Base-by-base conservation (phyloP, 1,284 basidiomycete species). In the Cryptococcus sp. region DNA sequence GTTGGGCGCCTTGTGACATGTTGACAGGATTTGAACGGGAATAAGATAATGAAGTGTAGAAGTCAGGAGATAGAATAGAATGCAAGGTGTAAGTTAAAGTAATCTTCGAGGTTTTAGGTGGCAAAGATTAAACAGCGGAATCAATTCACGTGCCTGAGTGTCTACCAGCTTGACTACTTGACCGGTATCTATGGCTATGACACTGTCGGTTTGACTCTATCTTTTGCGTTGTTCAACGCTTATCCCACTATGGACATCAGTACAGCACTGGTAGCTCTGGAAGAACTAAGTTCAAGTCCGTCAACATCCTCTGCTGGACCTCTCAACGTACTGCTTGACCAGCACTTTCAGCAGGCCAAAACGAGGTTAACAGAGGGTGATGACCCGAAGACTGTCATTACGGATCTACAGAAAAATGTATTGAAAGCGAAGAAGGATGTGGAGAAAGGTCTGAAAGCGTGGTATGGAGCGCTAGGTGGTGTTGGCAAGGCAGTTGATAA, bases 401-500 rank as follows among this genome's bases (percentile, higher is more conserved):
- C 59, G 14, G 72, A 81, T 8, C 74, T 92, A 30, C 78, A 82
- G 30, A 83, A 83, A 68, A 79, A 80, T 2, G 79, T 89, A 2
- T 86, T 88, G 44, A 73, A 79, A 2, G 83, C 79, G 69, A 91
- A 88, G 83, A 90, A 86, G 73, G 89, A 90, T 55, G 80, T 92
- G 0, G 90, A 92, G 60, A 88, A 91, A 48, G 82, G 86, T 1
- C 85, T 93, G 79, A 95, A 93, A 75, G 90, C 90, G 63, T 82
- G 91, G 52, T 90, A 93, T 68, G 83, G 81, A 31, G 84, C 86
- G 1, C 77, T 94, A 5, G 83, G 84, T 15, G 84, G 83, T 62
- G 80, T 92, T 38, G 89, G 89, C 34, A 95, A 93, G 75, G 82
- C 84, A 0, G 74, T 95, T 64, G 92, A 96, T 71, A 96, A 94